Evolutionary conservation across 257 asterid genomes (phyloP).

Genomic region (Solanum chilense): DNA sequence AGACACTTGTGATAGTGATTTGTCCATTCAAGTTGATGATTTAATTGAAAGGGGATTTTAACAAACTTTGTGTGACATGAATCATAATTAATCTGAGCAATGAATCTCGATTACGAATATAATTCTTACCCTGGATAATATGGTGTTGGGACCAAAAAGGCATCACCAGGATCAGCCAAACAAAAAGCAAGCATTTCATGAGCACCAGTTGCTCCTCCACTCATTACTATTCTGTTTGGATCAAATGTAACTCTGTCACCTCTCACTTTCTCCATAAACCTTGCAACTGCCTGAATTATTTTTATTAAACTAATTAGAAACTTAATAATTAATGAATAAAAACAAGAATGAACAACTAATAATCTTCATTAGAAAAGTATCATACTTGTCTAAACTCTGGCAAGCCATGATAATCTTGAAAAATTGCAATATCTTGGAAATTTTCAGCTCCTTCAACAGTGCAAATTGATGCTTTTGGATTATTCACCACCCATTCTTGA

Average conservation of each 20-base stretch:
- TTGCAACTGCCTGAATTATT: conserved; percentile 58
- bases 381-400: conserved; percentile 66
- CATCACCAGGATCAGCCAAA: conserved; percentile 79
- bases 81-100: not conserved
- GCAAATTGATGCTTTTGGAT: conserved; percentile 60
- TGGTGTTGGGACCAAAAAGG: conserved; percentile 73
- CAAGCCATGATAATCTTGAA: conserved; percentile 70
- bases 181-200: conserved; percentile 74
- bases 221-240: conserved; percentile 64
- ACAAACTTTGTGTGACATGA: not conserved
- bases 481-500: conserved; percentile 41
- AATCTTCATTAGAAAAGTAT: not conserved
- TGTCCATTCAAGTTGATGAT: not conserved
- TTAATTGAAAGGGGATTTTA: not conserved
- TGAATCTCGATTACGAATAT: not conserved
- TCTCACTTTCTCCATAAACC: conserved; percentile 75
- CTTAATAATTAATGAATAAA: not conserved
- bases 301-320: not conserved
- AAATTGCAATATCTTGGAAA: conserved; percentile 53
- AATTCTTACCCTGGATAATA: conserved; percentile 72
- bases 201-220: conserved; percentile 92
- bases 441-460: conserved; percentile 35
- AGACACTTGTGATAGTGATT: not conserved
- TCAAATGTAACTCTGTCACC: conserved; percentile 58
- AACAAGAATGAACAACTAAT: not conserved